A percentile compares a stretch with the other conserved stretches of the same genome.
These are phyloP conservation scores for Penicillium sp. DNA, from an alignment of 2,329 filamentous ascomycete species.

Conservation along the genomic window DNA sequence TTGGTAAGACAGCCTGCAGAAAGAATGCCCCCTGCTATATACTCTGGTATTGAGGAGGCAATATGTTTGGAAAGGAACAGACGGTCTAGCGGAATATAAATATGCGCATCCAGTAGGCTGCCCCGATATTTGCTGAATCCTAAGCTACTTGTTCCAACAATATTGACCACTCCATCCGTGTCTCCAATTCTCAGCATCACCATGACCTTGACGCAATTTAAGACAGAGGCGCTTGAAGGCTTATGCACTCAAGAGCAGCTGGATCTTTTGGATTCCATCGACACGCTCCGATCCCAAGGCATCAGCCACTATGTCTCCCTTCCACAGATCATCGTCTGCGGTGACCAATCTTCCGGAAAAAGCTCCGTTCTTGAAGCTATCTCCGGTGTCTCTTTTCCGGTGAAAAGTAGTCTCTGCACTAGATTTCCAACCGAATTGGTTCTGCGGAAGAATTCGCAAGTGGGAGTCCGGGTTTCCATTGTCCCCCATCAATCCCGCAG, in stretches of 20 bases:
- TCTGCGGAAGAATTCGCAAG: constrained; percentile 39
- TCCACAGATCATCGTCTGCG: constrained; percentile 63
- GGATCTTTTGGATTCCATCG: constrained; percentile 58
- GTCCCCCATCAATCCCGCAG: constrained; percentile 42
- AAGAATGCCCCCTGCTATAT: too few relatives aligned
- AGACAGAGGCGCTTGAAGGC: constrained; percentile 12
- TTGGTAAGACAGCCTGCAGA: too few relatives aligned
- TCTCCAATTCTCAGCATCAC: not conserved
- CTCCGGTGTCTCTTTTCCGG: constrained; percentile 61
- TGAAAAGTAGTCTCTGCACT: constrained; percentile 61
- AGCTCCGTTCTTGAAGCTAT: constrained; percentile 62
- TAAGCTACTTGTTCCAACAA: too few relatives aligned
- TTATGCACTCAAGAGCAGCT: constrained; percentile 51
- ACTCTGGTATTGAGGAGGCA: too few relatives aligned
- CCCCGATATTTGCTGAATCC: too few relatives aligned
- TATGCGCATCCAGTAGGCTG: too few relatives aligned
- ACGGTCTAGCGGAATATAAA: too few relatives aligned
- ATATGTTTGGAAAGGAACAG: too few relatives aligned
- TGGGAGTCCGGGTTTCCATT: constrained; percentile 24
- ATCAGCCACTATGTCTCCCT: constrained; percentile 53
- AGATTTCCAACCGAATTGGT: constrained; percentile 62
- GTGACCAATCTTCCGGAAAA: constrained; percentile 64
- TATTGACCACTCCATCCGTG: not conserved
- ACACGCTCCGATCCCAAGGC: constrained; percentile 54
- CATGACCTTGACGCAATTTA: constrained; percentile 11